Evolutionary conservation across 805 yeast genomes (phyloP), one percentile per base, ranked within the genome.

Genomic region (Komagataella populi): DNA sequence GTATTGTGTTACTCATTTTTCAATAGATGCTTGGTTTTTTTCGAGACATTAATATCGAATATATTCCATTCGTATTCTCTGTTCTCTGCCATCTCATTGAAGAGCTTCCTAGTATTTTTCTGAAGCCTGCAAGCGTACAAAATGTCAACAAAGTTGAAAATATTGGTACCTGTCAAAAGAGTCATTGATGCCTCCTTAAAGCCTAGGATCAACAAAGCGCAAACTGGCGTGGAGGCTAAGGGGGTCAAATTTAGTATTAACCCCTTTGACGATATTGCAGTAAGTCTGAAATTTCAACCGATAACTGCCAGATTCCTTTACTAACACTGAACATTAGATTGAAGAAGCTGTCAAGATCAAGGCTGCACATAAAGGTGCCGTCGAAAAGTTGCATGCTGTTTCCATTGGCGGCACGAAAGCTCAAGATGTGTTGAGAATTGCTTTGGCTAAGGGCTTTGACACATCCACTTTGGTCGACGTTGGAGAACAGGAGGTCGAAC

Each of bases 241-340:
- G 97, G 96, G 53, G 87, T 87, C 58, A 91, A 91, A 70, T 89
- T 84, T 73, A 79, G 88, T 62, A 87, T 91, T 66, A 93, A 93
- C 66, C 99, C 99, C 52, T 93, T 93, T 68, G 93, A 96, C 70
- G 99, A 93, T 69, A 93, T 93, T 63, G 99, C 99, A 6, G 80
- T 55, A 50, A 16, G 61, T 55, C 16, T 36, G 20, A 14, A 50
- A 46, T 18, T 23, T 18, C 7, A 16, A 10, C 50, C 4, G 18
- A 47, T 6, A 7, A 6, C 7, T 16, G 43, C 7, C 7, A 44
- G 10, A 20, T 16, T 10, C 14, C n/a, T 12, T 46, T 12, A 6
- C 23, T 12, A 16, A 10, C 20, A 47, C 43, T 14, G 16, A 22
- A 18, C 5, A 7, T 8, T 36, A 59, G 60, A 64, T 93, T 50